Evolutionary conservation across 1,284 basidiomycete species (phyloP).

Genomic region (Microbotryum intermedium): DNA sequence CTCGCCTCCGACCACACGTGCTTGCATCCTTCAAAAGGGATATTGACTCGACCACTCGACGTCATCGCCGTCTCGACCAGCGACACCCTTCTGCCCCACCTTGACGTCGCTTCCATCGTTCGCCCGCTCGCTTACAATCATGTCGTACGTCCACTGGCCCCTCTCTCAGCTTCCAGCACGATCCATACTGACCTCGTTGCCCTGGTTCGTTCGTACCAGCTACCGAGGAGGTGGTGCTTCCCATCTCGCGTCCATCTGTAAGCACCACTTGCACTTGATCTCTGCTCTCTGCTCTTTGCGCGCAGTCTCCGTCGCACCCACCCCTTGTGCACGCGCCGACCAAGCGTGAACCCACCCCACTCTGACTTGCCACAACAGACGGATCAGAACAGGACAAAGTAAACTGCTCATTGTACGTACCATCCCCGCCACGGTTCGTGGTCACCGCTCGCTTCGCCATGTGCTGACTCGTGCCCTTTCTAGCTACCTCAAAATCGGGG

Average conservation of each 20-base stretch:
- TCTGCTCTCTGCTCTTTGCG: no score
- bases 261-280: neutral
- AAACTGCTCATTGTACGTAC: slow-evolving; percentile 33
- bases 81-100: neutral
- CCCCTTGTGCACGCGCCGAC: no score
- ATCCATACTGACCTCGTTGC: neutral
- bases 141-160: slow-evolving; percentile 13
- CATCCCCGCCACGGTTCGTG: neutral
- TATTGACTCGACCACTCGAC: no score
- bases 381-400: slow-evolving; percentile 37
- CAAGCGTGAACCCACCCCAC: neutral
- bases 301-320: neutral
- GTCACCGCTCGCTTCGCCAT: no score
- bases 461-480: neutral
- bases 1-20: no score
- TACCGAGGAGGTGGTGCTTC: slow-evolving; percentile 25
- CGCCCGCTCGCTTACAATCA: neutral
- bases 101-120: neutral
- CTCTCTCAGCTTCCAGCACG: neutral
- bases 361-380: slow-evolving; percentile 18
- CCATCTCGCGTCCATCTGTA: slow-evolving; percentile 30
- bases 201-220: neutral
- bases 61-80: no score
- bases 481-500: slow-evolving; percentile 61
- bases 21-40: no score